Percentiles rank a stretch among this genome's conserved stretches.
These are phyloP conservation scores for Biancaea sappan DNA, from an alignment of 306 rosid species.

Conservation along the genomic window DNA sequence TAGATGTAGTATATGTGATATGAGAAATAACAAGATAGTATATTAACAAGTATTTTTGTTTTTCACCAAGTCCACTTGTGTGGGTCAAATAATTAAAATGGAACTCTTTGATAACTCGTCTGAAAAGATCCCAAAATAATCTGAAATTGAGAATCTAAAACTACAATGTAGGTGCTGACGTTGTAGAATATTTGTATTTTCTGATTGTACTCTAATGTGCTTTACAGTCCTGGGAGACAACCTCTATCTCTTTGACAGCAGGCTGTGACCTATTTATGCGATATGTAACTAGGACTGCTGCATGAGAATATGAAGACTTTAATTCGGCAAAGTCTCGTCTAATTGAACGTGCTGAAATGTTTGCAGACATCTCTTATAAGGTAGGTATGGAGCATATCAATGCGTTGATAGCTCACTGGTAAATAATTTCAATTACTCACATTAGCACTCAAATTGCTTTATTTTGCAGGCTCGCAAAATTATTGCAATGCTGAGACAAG, in stretches of 20 bases:
- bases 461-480: conserved; percentile 73
- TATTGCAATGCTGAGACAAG: conserved; percentile 87
- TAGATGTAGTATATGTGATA: neutral
- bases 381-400: conserved; percentile 55
- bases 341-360: conserved; percentile 92
- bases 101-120: neutral
- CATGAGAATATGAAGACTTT: conserved; percentile 86
- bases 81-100: neutral
- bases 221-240: conserved; percentile 79
- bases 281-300: conserved; percentile 84
- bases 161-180: neutral
- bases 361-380: conserved; percentile 87
- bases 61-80: neutral
- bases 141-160: neutral
- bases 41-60: neutral
- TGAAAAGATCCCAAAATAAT: neutral
- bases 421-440: neutral
- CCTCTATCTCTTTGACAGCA: conserved; percentile 88
- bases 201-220: neutral
- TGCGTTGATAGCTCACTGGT: neutral
- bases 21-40: neutral
- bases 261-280: conserved; percentile 89
- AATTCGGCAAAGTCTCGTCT: conserved; percentile 81
- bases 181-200: neutral
- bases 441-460: conserved; percentile 6